Evolutionary conservation across 345 rosid species (phyloP), one percentile per base, ranked within the genome.

Genomic region (Capsella bursapastoris): DNA sequence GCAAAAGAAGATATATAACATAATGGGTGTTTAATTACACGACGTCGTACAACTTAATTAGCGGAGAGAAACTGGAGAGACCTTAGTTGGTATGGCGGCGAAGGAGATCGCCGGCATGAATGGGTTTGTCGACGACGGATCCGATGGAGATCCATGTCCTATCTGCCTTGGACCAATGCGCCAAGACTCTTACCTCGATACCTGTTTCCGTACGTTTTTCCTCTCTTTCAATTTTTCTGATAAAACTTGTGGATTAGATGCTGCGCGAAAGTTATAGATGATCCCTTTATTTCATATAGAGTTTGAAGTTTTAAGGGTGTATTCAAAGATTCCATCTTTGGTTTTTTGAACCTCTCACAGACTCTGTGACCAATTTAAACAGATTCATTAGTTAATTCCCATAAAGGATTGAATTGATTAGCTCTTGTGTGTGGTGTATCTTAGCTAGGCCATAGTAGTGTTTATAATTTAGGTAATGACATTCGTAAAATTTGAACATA

Each of bases 141-240:
- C 63, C 66, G 67, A 78, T 2, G 32, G 76, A 7, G 80, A 80
- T 67, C 90, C 92, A 40, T 92, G 97, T 70, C 97, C 97, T 15
- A 89, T 95, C 70, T 95, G 97, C 83, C 90, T 92, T 28, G 86
- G 82, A 49, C 75, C 85, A 38, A 57, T 86, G 18, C 70, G 76
- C 58, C 74, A 79, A 66, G 92, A 82, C 31, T 88, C 97, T 18
- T 95, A 90, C 74, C 89, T 92, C 4, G 97, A 95, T 73, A 78
- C 73, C 13, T 95, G 99, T 75, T 86, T 92, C 75, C 99, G 99
- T 95, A 80, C 14, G 83, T 70, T 44, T 77, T 61, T 18, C 9
- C 68, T 64, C 68, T 70, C 41, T 70, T 6, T 69, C 43, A 47
- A 4, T 37, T 71, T 14, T 7, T 56, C 31, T 9, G 29, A 15